These are phyloP conservation scores for Umbelopsis sp. DNA, from an alignment of 192 early-diverging fungal genomes.

Conservation along the genomic window DNA sequence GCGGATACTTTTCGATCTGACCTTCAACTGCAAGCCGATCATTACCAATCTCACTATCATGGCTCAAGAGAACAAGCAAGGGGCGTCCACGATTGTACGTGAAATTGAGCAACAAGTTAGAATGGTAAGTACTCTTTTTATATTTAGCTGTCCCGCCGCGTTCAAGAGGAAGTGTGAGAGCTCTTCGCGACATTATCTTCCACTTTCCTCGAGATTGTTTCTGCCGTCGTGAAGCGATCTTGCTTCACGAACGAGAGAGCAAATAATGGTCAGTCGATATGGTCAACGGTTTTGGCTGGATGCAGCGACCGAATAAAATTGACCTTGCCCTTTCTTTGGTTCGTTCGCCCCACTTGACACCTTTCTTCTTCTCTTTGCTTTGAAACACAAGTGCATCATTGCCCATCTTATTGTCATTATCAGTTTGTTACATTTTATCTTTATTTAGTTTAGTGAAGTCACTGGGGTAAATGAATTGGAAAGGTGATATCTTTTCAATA, in stretches of 20 bases:
- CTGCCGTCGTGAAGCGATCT: too few species aligned
- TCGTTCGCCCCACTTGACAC: background rate
- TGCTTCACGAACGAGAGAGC: background rate
- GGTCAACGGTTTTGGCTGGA: background rate
- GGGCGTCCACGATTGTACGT: conserved; percentile 74
- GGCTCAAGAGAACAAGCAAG: conserved; percentile 71
- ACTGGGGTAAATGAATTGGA: too few species aligned
- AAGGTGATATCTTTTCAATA: too few species aligned
- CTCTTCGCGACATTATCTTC: background rate
- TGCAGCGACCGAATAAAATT: conserved; percentile 4
- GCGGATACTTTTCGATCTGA: conserved; percentile 68
- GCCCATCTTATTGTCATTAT: too few species aligned
- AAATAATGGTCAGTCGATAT: conserved; percentile 1
- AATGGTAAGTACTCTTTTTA: conserved; percentile 43
- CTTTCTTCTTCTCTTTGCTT: background rate
- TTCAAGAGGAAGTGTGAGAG: background rate
- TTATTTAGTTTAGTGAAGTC: too few species aligned
- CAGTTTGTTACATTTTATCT: too few species aligned
- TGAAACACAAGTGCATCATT: too few species aligned
- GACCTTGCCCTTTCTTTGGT: conserved; percentile 9
- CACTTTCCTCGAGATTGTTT: background rate
- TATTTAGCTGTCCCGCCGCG: background rate
- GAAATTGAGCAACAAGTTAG: conserved; percentile 66
- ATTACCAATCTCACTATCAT: conserved; percentile 88
- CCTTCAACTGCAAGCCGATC: conserved; percentile 92